A percentile compares a stretch with the other conserved stretches of the same genome.
These are phyloP conservation scores for Ogataea methanolica DNA, from an alignment of 805 yeast genomes.

Conservation along the genomic window DNA sequence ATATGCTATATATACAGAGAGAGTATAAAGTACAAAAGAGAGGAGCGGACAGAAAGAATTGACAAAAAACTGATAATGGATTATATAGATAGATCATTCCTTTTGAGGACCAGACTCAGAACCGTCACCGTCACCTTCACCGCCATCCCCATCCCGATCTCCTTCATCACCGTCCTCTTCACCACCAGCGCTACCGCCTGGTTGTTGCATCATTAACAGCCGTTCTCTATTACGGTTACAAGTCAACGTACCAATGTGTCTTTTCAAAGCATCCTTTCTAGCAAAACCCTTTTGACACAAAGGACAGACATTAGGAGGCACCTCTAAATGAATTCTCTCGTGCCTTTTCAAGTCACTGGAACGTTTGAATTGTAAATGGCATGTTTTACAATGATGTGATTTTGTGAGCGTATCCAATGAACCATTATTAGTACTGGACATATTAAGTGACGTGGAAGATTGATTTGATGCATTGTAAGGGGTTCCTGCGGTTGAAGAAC, in stretches of 20 bases:
- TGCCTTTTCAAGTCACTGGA: slow-evolving; percentile 70
- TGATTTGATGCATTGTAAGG: not conserved
- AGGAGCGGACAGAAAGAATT: no score
- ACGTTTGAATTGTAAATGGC: slow-evolving; percentile 61
- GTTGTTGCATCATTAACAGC: slow-evolving; percentile 20
- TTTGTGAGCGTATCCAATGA: slow-evolving; percentile 1
- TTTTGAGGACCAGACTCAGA: no score
- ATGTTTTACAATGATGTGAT: slow-evolving; percentile 47
- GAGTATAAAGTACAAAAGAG: no score
- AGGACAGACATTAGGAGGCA: slow-evolving; percentile 72
- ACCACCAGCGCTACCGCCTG: not conserved
- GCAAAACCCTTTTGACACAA: slow-evolving; percentile 81
- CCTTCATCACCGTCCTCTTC: not conserved
- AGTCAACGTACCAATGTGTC: slow-evolving; percentile 71
- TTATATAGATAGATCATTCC: not conserved
- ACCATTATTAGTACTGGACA: not conserved
- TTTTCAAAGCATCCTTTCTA: slow-evolving; percentile 72
- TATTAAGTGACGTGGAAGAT: not conserved
- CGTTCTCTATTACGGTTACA: slow-evolving; percentile 69
- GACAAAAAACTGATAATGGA: not conserved
- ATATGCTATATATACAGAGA: no score
- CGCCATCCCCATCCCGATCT: not conserved
- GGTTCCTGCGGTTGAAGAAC: not conserved
- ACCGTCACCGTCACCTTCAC: not conserved
- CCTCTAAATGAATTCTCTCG: slow-evolving; percentile 66